phyloP scores from a whole-genome alignment of 805 yeast genomes.

The Ogataea pilisensis region DNA sequence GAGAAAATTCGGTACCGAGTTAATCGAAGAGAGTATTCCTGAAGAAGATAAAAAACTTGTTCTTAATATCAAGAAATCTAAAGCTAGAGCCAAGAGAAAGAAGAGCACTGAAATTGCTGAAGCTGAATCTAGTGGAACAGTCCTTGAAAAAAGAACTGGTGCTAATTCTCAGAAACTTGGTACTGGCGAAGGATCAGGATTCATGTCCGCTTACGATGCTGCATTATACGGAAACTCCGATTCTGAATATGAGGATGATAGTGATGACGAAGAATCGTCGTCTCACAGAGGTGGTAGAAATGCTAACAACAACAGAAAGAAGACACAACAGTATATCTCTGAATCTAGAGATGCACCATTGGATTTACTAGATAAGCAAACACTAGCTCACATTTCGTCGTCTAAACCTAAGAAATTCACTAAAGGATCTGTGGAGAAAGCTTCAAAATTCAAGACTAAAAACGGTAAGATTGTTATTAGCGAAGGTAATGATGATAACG shows the following conservation, averaged over 20 bases:
- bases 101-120: slow-evolving; percentile 32
- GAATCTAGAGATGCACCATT: slow-evolving; percentile 74
- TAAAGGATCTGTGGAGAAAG: slow-evolving; percentile 38
- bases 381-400: slow-evolving; percentile 85
- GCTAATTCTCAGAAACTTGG: slow-evolving; percentile 20
- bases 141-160: background rate
- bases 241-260: slow-evolving; percentile 46
- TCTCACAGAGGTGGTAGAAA: slow-evolving; percentile 9
- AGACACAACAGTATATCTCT: slow-evolving; percentile 65
- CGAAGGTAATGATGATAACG: slow-evolving; percentile 50
- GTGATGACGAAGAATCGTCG: slow-evolving; percentile 18
- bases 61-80: slow-evolving; percentile 78
- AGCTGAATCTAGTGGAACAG: background rate
- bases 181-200: slow-evolving; percentile 32
- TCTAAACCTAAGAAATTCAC: slow-evolving; percentile 67
- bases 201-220: slow-evolving; percentile 86
- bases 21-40: slow-evolving; percentile 80
- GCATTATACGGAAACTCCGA: slow-evolving; percentile 69
- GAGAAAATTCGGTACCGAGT: slow-evolving; percentile 86
- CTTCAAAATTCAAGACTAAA: slow-evolving; percentile 44
- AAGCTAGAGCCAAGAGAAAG: slow-evolving; percentile 80
- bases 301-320: slow-evolving; percentile 23
- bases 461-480: slow-evolving; percentile 68
- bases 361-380: slow-evolving; percentile 80
- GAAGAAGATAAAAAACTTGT: slow-evolving; percentile 83